phyloP scores from a whole-genome alignment of 352 stramenopile genomes.

The Stramenopiles sp. region DNA sequence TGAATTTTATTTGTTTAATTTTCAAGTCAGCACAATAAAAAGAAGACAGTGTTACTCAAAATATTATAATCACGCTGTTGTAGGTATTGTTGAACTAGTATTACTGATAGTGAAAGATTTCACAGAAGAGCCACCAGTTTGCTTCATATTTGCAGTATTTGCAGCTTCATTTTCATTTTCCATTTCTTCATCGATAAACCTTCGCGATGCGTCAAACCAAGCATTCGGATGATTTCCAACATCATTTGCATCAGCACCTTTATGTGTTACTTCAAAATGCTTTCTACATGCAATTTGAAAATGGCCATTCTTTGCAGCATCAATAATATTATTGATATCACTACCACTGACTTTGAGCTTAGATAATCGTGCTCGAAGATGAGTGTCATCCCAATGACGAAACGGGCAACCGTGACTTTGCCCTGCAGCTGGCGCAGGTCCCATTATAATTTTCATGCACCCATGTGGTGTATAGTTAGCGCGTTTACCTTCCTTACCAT shows the following conservation, averaged over 20 bases:
- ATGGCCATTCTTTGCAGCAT: constrained; percentile 47
- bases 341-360: constrained; percentile 27
- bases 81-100: no score
- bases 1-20: no score
- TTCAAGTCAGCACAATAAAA: no score
- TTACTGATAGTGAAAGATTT: no score
- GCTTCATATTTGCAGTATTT: no score
- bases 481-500: constrained; percentile 93
- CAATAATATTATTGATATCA: constrained; percentile 62
- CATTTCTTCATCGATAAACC: constrained; percentile 35
- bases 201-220: constrained; percentile 74
- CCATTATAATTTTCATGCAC: constrained; percentile 79
- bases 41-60: no score
- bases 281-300: constrained; percentile 90
- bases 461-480: constrained; percentile 58
- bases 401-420: constrained; percentile 94
- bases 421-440: constrained; percentile 44
- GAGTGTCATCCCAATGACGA: constrained; percentile 60
- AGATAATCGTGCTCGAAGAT: constrained; percentile 43
- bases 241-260: constrained; percentile 28
- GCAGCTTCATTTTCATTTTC: no score
- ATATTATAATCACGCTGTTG: no score
- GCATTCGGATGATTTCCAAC: constrained; percentile 94
- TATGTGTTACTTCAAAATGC: constrained; percentile 78
- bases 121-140: no score